Evolutionary conservation across 2,329 filamentous ascomycete genomes (phyloP).

Genomic region (Calcarisporium arbuscula): DNA sequence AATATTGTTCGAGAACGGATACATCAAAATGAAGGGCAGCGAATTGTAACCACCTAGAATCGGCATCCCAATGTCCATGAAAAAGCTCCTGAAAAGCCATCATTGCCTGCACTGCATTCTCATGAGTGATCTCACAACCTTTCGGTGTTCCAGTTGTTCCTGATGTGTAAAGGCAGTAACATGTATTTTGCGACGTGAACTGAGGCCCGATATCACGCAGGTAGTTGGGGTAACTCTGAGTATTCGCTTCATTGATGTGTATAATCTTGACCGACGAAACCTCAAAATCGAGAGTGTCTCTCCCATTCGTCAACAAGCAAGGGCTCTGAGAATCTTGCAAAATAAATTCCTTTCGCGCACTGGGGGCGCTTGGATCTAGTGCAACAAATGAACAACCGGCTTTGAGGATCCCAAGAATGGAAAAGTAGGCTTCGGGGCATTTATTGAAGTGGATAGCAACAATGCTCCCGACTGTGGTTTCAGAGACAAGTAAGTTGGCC

Average conservation of each 20-base stretch:
- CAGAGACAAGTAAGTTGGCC: conserved; percentile 53
- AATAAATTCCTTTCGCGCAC: conserved; percentile 71
- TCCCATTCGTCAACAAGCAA: conserved; percentile 51
- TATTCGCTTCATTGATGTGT: conserved; percentile 20
- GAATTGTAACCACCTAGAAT: conserved; percentile 84
- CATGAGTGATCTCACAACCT: conserved; percentile 81
- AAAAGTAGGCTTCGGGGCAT: conserved; percentile 75
- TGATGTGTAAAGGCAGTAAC: conserved; percentile 82
- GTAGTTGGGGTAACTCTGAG: conserved; percentile 19
- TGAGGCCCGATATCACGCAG: conserved; percentile 2
- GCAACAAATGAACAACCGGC: conserved; percentile 76
- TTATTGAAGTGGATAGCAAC: conserved; percentile 80
- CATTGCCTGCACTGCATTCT: conserved; percentile 86
- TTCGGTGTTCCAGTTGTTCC: conserved; percentile 84
- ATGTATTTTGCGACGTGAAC: conserved; percentile 47
- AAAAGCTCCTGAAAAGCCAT: conserved; percentile 80
- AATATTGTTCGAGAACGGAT: conserved; percentile 88
- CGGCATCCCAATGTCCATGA: conserved; percentile 60
- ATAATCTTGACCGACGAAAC: conserved; percentile 26
- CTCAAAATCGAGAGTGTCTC: conserved; percentile 24
- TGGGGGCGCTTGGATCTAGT: conserved; percentile 68
- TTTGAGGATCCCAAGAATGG: conserved; percentile 76
- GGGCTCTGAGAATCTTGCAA: conserved; percentile 63
- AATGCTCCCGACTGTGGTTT: conserved; percentile 51
- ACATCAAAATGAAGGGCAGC: conserved; percentile 94